Base-by-base conservation (phyloP, 208 protist genomes). In the Leishmania arabica region DNA sequence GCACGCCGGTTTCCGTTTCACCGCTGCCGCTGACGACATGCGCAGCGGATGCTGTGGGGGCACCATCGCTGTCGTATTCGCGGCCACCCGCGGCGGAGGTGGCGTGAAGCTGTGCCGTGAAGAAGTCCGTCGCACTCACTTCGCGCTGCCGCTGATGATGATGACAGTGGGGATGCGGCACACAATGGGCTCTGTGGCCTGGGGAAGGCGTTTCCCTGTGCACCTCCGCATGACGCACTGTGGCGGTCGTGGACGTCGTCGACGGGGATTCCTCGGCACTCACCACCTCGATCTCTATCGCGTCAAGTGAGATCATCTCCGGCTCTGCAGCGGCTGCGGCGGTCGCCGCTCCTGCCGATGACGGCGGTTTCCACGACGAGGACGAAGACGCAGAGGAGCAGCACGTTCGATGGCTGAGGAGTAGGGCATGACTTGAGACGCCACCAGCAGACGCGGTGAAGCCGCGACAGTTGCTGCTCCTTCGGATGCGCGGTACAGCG, bases 281-380 rank as follows among this genome's bases (percentile, higher is more conserved):
- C 62, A 47, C 71, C 45, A 81, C 76, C 40, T 87, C 84, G 34
- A 88, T 65, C 37, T 65, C 74, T n/a, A 77, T 86, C 34, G 77
- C 78, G 73, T 94, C 90, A 49, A 94, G 82, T 31, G 87, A 86
- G 54, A 92, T 88, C 72, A 94, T 78, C 75, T 92, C 91, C 17
- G 91, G 89, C 51, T 88, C 72, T 64, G 86, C 75, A 42, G 79
- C 56, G 73, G 72, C 34, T 34, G 27, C 51, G 51, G 51, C 45
- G 51, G 31, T 8, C 51, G 72, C 72, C 31, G 53, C 51, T 42
- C 53, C 54, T 77, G 74, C 53, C 1, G 69, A 73, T 42, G 64
- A 42, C 11, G 11, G 64, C 17, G 13, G 64, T 9, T 42, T 53
- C 68, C 42, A 53, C 68, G 68, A 53, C n/a, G 70, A 56, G 11